Percentiles rank a stretch among this genome's conserved stretches.
These are phyloP conservation scores for Mesotaenium endlicherianum DNA, from an alignment of 139 green algal species.

Conservation along the genomic window DNA sequence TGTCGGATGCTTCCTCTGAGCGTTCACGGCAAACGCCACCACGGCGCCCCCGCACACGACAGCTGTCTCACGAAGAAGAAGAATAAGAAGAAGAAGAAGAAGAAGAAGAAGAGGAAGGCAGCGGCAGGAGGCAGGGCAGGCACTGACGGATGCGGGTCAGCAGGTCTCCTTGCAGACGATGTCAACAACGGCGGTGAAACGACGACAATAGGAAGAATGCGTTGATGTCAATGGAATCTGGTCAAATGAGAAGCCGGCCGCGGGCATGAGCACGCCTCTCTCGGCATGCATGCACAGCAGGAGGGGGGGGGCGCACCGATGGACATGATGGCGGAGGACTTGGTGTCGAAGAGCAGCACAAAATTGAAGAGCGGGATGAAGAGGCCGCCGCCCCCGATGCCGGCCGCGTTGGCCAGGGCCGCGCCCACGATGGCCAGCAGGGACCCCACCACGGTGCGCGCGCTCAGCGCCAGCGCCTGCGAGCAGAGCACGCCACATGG, in stretches of 20 bases:
- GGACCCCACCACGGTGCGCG: slow-evolving; percentile 21
- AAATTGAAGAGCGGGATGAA: slow-evolving; percentile 39
- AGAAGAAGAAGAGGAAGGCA: neutral
- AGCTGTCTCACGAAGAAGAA: neutral
- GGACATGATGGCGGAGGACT: slow-evolving; percentile 20
- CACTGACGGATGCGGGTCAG: neutral
- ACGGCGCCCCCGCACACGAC: too few species aligned
- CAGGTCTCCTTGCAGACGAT: neutral
- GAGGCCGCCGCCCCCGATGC: slow-evolving; percentile 29
- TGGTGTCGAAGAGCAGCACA: slow-evolving; percentile 28
- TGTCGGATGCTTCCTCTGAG: neutral
- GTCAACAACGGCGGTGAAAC: neutral
- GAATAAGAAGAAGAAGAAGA: neutral
- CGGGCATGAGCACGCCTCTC: neutral
- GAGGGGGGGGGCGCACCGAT: neutral
- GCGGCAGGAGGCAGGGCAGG: neutral
- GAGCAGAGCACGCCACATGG: slow-evolving; percentile 52
- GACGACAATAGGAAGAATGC: neutral
- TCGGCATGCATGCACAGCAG: neutral
- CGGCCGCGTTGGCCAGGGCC: slow-evolving; percentile 34
- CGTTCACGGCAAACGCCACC: neutral
- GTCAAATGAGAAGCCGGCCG: neutral
- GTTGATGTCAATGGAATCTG: too few species aligned
- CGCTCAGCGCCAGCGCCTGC: slow-evolving; percentile 37
- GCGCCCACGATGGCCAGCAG: slow-evolving; percentile 16